phyloP scores from a whole-genome alignment of 495 filamentous ascomycete species.

The Beverwykella pulmonaria region DNA sequence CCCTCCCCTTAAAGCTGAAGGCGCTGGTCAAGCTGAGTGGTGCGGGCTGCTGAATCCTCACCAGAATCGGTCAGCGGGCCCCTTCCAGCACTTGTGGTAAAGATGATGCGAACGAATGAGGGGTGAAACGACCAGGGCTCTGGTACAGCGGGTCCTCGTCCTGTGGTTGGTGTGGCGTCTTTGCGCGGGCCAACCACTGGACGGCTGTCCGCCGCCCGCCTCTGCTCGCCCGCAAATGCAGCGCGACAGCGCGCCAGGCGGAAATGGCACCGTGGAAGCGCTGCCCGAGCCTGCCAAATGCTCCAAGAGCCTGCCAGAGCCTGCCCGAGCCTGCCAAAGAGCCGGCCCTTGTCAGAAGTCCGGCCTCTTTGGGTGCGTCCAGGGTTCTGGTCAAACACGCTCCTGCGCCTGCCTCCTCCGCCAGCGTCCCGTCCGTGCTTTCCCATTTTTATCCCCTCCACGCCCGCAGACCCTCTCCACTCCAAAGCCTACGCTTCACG shows the following conservation, averaged over 20 bases:
- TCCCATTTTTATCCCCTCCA: conserved; percentile 22
- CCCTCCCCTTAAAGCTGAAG: too few species aligned
- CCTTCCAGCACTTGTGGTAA: not conserved
- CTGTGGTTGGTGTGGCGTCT: conserved; percentile 7
- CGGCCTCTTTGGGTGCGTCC: too few species aligned
- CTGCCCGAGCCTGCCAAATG: too few species aligned
- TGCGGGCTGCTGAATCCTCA: too few species aligned
- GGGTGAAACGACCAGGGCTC: conserved; percentile 18
- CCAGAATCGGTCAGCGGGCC: too few species aligned
- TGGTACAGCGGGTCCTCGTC: not conserved
- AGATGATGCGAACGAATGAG: not conserved
- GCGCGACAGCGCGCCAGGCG: conserved; percentile 3
- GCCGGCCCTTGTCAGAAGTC: not conserved
- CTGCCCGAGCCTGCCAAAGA: not conserved
- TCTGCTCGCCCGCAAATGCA: conserved; percentile 19
- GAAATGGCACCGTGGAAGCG: not conserved
- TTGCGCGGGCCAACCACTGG: not conserved
- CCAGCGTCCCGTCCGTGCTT: conserved; percentile 14
- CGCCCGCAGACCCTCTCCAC: conserved; percentile 1
- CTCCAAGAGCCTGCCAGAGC: too few species aligned
- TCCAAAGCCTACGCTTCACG: not conserved
- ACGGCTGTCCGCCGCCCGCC: not conserved
- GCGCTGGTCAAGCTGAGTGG: conserved; percentile 24
- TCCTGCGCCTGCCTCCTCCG: not conserved
- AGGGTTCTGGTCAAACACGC: not conserved